These are phyloP conservation scores for Geotrichum fermentans DNA, from an alignment of 1,139 yeast genomes.

Conservation along the genomic window DNA sequence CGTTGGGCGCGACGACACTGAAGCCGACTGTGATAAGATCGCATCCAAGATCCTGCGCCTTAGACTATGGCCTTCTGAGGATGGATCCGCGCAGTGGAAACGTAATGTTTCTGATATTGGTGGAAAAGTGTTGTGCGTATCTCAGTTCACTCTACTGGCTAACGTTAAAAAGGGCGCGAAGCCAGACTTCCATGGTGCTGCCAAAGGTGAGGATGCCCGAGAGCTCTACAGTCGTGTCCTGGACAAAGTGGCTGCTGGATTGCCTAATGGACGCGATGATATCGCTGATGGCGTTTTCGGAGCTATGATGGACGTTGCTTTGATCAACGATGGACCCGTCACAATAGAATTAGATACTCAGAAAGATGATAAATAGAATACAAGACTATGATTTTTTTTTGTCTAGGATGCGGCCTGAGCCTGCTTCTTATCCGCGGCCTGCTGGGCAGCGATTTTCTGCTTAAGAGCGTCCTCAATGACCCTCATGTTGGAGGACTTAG, in stretches of 20 bases:
- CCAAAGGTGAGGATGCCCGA: slow-evolving; percentile 67
- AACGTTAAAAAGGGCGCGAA: slow-evolving; percentile 82
- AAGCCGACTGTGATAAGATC: slow-evolving; percentile 62
- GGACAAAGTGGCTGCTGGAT: slow-evolving; percentile 43
- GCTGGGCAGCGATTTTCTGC: slow-evolving; percentile 14
- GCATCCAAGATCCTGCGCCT: slow-evolving; percentile 63
- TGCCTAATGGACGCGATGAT: slow-evolving; percentile 49
- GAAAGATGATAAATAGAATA: slow-evolving; percentile 28
- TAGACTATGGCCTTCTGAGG: slow-evolving; percentile 65
- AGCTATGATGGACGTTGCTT: slow-evolving; percentile 91
- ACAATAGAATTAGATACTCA: slow-evolving; percentile 67
- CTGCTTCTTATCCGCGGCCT: slow-evolving; percentile 12
- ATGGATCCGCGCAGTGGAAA: slow-evolving; percentile 58
- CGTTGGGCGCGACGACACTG: slow-evolving; percentile 68
- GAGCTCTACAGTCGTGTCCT: slow-evolving; percentile 64
- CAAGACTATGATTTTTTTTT: no score
- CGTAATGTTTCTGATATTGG: slow-evolving; percentile 46
- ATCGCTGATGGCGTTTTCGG: slow-evolving; percentile 90
- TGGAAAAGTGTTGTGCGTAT: slow-evolving; percentile 64
- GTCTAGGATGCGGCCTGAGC: no score
- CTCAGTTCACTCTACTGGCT: slow-evolving; percentile 87
- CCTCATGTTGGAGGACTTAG: slow-evolving; percentile 33
- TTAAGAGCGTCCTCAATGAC: slow-evolving; percentile 31
- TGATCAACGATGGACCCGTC: slow-evolving; percentile 83
- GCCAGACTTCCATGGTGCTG: slow-evolving; percentile 90